Percentiles rank a stretch among this genome's conserved stretches.
Conservation (phyloP, 2,329 filamentous ascomycete genomes). For the Ophiostoma perfectum region DNA sequence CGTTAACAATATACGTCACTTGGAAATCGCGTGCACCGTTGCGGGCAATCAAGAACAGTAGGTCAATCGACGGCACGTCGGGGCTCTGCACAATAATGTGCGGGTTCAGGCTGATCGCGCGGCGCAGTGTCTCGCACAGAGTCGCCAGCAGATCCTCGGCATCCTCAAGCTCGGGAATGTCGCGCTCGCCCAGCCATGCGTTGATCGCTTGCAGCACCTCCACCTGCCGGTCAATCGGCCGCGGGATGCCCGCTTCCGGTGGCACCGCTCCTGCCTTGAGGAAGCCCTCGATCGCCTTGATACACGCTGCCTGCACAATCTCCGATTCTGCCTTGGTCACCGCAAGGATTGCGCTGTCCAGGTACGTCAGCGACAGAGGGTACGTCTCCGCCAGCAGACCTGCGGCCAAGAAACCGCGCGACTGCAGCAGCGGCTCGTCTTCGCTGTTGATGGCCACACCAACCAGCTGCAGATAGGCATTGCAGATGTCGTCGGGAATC, state of each 20-base stretch:
- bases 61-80: constrained; percentile 63
- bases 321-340: constrained; percentile 66
- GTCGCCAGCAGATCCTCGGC: constrained; percentile 90
- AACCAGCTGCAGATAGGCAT: constrained; percentile 74
- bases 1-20: constrained; percentile 77
- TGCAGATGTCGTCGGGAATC: constrained; percentile 63
- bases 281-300: constrained; percentile 73
- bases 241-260: background rate
- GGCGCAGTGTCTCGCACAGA: constrained; percentile 76
- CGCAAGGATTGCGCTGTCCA: constrained; percentile 68
- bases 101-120: constrained; percentile 75
- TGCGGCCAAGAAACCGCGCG: constrained; percentile 80
- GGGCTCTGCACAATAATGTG: constrained; percentile 66
- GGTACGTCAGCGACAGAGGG: constrained; percentile 57
- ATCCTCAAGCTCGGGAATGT: constrained; percentile 76
- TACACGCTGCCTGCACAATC: constrained; percentile 85
- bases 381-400: constrained; percentile 70
- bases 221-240: constrained; percentile 44
- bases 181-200: constrained; percentile 71
- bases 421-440: constrained; percentile 71
- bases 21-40: constrained; percentile 88
- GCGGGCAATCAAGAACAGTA: constrained; percentile 84
- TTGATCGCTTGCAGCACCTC: constrained; percentile 58
- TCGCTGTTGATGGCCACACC: constrained; percentile 65
- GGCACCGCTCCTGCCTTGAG: constrained; percentile 38